Percentiles rank a stretch among this genome's conserved stretches.
These are phyloP conservation scores for Panicum virgatum DNA, from an alignment of 202 grass and related monocot species.

Conservation along the genomic window DNA sequence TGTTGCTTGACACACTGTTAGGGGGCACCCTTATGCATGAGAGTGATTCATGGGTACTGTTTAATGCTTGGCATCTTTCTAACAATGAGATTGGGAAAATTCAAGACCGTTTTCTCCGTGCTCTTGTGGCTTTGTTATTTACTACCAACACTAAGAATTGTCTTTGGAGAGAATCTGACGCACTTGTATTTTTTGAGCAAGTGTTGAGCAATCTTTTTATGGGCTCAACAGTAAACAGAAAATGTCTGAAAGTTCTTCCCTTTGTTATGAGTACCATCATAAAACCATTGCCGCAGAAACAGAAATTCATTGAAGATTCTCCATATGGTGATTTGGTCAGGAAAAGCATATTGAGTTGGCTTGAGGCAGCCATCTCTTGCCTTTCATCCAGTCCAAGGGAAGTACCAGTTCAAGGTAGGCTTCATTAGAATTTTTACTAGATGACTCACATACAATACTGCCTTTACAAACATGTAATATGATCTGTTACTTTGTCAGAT, in stretches of 20 bases:
- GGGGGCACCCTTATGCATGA: conserved; percentile 56
- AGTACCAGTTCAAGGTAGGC: conserved; percentile 42
- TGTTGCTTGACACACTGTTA: conserved; percentile 69
- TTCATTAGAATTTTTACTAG: conserved; percentile 25
- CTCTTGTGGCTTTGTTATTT: conserved; percentile 69
- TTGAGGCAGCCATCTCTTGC: conserved; percentile 72
- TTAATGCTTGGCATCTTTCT: conserved; percentile 77
- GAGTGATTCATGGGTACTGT: conserved; percentile 66
- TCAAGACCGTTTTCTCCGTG: conserved; percentile 68
- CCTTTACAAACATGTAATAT: conserved; percentile 45
- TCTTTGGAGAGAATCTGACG: conserved; percentile 57
- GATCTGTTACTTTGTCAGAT: conserved; percentile 54
- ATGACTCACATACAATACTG: conserved; percentile 4
- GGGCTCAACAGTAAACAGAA: conserved; percentile 44
- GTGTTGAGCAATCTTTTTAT: conserved; percentile 54
- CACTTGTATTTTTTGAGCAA: conserved; percentile 62
- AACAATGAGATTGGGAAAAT: conserved; percentile 75
- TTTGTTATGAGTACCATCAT: conserved; percentile 67
- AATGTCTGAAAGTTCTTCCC: conserved; percentile 64
- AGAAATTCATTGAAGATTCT: conserved; percentile 37
- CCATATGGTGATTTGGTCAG: conserved; percentile 45
- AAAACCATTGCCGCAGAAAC: conserved; percentile 47
- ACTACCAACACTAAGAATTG: conserved; percentile 49
- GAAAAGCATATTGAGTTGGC: conserved; percentile 74
- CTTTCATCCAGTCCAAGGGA: conserved; percentile 48